These are phyloP conservation scores for sweet orange (Citrus sinensis) DNA, from an alignment of 345 rosid genomes.

Conservation along the genomic window DVS_A1.0 CM039163.1:45335501-45336000, in stretches of 20 bases:
- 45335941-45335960: background rate
- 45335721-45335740: background rate
- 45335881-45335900: no score
- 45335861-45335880: no score
- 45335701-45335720: background rate
- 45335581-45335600: background rate
- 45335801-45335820: no score
- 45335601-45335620: background rate
- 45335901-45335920: no score
- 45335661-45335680: background rate
- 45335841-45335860: no score
- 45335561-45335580: background rate
- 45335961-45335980: background rate
- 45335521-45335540: no score
- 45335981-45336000: background rate
- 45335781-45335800: background rate
- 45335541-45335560: background rate
- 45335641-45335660: background rate
- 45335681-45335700: background rate
- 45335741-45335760: background rate
- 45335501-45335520: background rate
- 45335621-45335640: constrained; percentile 9
- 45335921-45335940: no score
- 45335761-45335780: background rate
- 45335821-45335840: no score